A percentile compares a stretch with the other conserved stretches of the same genome.
Conservation (phyloP, 2,329 filamentous ascomycete genomes). For the Tolypocladium tropicale region DNA sequence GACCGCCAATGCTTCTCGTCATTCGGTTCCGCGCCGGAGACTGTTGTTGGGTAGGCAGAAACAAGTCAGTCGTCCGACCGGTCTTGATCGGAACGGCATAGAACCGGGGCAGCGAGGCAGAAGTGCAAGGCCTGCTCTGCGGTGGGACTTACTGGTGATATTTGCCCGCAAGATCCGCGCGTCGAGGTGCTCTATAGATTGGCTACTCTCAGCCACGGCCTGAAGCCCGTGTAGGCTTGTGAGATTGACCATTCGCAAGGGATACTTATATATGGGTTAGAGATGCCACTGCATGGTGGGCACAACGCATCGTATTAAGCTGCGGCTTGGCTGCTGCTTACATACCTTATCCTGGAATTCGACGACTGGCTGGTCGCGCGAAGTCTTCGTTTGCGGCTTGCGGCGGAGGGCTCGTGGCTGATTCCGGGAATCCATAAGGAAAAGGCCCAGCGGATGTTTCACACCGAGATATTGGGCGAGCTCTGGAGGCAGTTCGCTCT, state of each 20-base stretch:
- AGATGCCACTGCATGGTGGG: too few species aligned
- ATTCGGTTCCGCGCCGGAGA: constrained; percentile 53
- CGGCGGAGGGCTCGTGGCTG: constrained; percentile 49
- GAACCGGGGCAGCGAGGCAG: not conserved
- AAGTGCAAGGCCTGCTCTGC: not conserved
- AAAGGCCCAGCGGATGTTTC: constrained; percentile 54
- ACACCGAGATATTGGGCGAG: constrained; percentile 57
- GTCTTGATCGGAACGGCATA: not conserved
- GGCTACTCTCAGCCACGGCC: constrained; percentile 40
- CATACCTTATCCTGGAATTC: constrained; percentile 62
- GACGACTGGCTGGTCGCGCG: constrained; percentile 54
- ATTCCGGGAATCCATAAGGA: constrained; percentile 51
- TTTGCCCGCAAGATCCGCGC: constrained; percentile 61
- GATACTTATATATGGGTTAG: constrained; percentile 38
- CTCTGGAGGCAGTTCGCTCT: constrained; percentile 48
- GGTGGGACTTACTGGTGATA: constrained; percentile 44
- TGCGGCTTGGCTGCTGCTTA: too few species aligned
- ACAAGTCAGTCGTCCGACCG: not conserved
- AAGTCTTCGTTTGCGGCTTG: constrained; percentile 45
- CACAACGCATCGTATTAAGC: too few species aligned
- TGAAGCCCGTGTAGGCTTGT: constrained; percentile 53
- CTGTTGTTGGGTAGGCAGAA: constrained; percentile 17
- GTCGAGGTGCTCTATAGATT: constrained; percentile 41
- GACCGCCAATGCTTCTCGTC: constrained; percentile 62
- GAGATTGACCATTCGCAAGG: constrained; percentile 58